These are phyloP conservation scores for Trifolium subterraneum DNA, from an alignment of 306 rosid species.

Conservation along the genomic window DNA sequence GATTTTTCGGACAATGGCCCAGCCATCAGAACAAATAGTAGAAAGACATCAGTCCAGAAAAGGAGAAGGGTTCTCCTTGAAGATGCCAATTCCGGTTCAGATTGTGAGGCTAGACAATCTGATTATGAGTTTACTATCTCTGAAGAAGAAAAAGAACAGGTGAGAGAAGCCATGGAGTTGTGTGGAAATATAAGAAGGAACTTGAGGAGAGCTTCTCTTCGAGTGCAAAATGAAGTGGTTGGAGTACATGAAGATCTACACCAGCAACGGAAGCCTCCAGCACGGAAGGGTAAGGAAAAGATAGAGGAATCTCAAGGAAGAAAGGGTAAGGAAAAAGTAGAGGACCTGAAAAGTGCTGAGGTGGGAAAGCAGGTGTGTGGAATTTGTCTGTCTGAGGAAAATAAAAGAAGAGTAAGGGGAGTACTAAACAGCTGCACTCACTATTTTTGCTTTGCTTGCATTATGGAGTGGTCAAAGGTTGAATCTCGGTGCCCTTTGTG, in stretches of 20 bases:
- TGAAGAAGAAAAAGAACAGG: slow-evolving; percentile 98
- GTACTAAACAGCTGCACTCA: slow-evolving; percentile 88
- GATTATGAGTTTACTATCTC: slow-evolving; percentile 82
- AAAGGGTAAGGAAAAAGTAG: slow-evolving; percentile 83
- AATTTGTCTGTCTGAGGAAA: slow-evolving; percentile 93
- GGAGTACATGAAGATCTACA: slow-evolving; percentile 38
- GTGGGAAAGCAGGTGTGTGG: slow-evolving; percentile 87
- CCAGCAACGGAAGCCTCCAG: slow-evolving; percentile 60
- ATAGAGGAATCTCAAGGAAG: slow-evolving; percentile 64
- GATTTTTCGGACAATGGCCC: slow-evolving; percentile 53
- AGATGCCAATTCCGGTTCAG: slow-evolving; percentile 56
- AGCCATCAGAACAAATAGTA: slow-evolving; percentile 42
- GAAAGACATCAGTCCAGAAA: slow-evolving; percentile 45
- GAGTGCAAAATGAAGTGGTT: slow-evolving; percentile 48
- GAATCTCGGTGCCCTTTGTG: slow-evolving; percentile 98
- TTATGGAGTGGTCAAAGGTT: slow-evolving; percentile 99
- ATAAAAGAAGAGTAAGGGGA: slow-evolving; percentile 89
- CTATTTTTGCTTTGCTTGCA: slow-evolving; percentile 90
- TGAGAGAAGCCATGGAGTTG: slow-evolving; percentile 82
- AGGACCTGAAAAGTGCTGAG: slow-evolving; percentile 65
- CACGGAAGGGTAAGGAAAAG: slow-evolving; percentile 90
- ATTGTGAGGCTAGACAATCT: slow-evolving; percentile 61
- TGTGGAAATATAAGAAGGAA: slow-evolving; percentile 55
- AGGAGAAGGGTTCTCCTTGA: slow-evolving; percentile 51
- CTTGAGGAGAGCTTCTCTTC: slow-evolving; percentile 58